phyloP scores from a whole-genome alignment of 495 filamentous ascomycete genomes.

The Talaromyces proteolyticus region DNA sequence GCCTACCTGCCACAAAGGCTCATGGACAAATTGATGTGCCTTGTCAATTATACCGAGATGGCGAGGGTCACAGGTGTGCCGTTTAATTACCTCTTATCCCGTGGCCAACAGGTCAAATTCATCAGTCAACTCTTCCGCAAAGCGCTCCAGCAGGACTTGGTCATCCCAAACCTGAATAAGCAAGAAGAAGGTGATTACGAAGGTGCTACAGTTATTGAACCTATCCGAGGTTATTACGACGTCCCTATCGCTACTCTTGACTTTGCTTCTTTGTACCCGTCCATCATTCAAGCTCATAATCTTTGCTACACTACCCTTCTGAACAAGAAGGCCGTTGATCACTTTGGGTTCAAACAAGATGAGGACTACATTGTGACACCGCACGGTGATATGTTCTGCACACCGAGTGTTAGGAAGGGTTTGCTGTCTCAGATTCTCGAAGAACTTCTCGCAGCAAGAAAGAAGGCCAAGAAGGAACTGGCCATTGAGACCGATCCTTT shows the following conservation, averaged over 20 bases:
- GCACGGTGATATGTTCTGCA: constrained; percentile 90
- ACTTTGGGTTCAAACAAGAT: constrained; percentile 66
- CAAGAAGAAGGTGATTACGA: constrained; percentile 81
- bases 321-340: constrained; percentile 73
- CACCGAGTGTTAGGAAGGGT: constrained; percentile 82
- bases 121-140: constrained; percentile 96
- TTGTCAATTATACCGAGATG: constrained; percentile 99
- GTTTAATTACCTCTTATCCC: constrained; percentile 88
- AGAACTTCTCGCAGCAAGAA: constrained; percentile 81
- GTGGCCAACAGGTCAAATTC: constrained; percentile 97
- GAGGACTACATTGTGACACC: constrained; percentile 96
- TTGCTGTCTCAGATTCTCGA: constrained; percentile 92
- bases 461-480: constrained; percentile 86
- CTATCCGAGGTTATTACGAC: constrained; percentile 83
- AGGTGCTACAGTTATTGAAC: constrained; percentile 97
- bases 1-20: constrained; percentile 91
- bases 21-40: constrained; percentile 95
- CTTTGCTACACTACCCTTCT: constrained; percentile 95
- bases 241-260: constrained; percentile 95
- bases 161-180: constrained; percentile 76
- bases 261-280: constrained; percentile 97
- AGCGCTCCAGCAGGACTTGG: constrained; percentile 82
- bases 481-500: constrained; percentile 90
- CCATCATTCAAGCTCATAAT: constrained; percentile 98
- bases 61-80: constrained; percentile 98